Evolutionary conservation across 1,284 basidiomycete genomes (phyloP).

Genomic region (Peniophora sp.): DNA sequence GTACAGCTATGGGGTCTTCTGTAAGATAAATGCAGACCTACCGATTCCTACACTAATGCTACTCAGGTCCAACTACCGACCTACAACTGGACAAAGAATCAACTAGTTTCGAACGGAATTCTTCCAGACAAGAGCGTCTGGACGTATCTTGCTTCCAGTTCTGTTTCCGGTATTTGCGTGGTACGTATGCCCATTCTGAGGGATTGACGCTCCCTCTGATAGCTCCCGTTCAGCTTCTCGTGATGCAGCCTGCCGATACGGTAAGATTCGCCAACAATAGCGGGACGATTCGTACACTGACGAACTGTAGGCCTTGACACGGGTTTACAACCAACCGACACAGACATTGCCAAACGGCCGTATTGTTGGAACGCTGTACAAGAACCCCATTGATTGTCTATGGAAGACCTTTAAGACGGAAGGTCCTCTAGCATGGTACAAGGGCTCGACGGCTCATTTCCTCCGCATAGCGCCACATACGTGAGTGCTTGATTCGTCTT

Average conservation of each 20-base stretch:
- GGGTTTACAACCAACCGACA: conserved; percentile 96
- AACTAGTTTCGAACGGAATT: conserved; percentile 59
- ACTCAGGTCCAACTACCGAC: conserved; percentile 85
- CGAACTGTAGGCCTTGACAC: conserved; percentile 61
- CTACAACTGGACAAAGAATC: conserved; percentile 88
- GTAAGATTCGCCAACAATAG: too few species aligned
- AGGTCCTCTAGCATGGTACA: conserved; percentile 88
- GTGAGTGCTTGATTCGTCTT: conserved; percentile 31
- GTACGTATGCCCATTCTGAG: conserved; percentile 36
- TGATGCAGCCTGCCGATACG: conserved; percentile 87
- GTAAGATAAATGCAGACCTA: conserved; percentile 36
- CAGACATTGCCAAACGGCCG: conserved; percentile 65
- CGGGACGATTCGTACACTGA: conserved; percentile 17
- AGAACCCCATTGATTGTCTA: conserved; percentile 90
- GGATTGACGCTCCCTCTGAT: conserved; percentile 6
- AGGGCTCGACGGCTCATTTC: conserved; percentile 90
- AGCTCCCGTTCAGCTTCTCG: conserved; percentile 49
- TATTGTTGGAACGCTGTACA: conserved; percentile 74
- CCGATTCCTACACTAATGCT: neutral
- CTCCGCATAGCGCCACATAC: conserved; percentile 89
- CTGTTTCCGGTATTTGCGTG: conserved; percentile 88
- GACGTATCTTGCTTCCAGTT: conserved; percentile 85
- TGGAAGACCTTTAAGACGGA: conserved; percentile 94
- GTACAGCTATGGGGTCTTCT: conserved; percentile 91
- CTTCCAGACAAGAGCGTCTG: conserved; percentile 68